Conservation (phyloP, 2,329 filamentous ascomycete species). For the Fusarium bulbicola region DNA sequence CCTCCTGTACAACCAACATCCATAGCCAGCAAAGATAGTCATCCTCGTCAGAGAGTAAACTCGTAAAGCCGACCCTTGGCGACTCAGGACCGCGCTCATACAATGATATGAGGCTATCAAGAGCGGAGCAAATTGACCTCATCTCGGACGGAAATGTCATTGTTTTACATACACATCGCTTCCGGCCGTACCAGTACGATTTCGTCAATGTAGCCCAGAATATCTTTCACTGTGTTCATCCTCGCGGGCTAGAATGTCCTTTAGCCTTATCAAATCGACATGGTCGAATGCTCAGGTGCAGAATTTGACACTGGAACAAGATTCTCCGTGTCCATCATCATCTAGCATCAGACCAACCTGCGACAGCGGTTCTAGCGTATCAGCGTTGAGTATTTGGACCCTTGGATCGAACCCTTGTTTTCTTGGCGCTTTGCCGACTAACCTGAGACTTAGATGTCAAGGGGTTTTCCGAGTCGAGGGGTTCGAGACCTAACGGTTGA, state of each 20-base stretch:
- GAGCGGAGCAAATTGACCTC: conserved; percentile 21
- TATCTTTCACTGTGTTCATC: conserved; percentile 22
- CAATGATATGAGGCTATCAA: conserved; percentile 12
- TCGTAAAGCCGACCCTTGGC: background rate
- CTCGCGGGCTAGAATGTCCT: background rate
- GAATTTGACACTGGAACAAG: conserved; percentile 34
- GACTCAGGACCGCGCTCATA: conserved; percentile 11
- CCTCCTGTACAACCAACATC: background rate
- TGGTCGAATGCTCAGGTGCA: conserved; percentile 27
- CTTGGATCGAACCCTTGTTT: conserved; percentile 16
- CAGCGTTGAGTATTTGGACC: conserved; percentile 24
- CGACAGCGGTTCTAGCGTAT: conserved; percentile 36
- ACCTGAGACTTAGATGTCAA: conserved; percentile 40
- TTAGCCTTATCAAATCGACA: conserved; percentile 24
- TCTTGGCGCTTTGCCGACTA: conserved; percentile 33
- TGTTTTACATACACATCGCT: conserved; percentile 29
- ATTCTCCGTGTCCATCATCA: conserved; percentile 40
- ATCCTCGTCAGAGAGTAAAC: background rate
- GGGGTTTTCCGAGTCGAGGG: conserved; percentile 19
- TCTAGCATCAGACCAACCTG: conserved; percentile 39
- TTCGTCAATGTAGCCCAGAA: conserved; percentile 23
- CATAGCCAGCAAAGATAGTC: background rate
- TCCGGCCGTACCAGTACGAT: conserved; percentile 28
- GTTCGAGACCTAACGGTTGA: conserved; percentile 11
- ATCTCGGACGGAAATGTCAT: conserved; percentile 32